A percentile compares a stretch with the other conserved stretches of the same genome.
Evolutionary conservation across 1,139 yeast genomes (phyloP).

Genomic region (Pichia sorboxylosa): DNA sequence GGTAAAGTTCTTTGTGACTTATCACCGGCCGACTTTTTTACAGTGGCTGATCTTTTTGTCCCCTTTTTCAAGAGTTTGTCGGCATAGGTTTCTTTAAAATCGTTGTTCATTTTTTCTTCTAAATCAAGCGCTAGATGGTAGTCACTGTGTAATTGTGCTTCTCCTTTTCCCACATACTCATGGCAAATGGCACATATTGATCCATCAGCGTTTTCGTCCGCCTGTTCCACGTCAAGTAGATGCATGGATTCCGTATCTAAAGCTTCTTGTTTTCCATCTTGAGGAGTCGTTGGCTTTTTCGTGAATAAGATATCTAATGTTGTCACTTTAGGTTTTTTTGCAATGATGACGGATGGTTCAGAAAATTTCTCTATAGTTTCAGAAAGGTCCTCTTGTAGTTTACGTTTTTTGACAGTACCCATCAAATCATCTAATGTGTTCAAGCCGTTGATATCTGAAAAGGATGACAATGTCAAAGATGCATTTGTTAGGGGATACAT

Average conservation of each 20-base stretch:
- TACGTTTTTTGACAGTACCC: constrained; percentile 12
- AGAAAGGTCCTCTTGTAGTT: not conserved
- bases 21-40: not conserved
- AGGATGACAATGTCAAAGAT: constrained; percentile 41
- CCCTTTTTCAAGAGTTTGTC: constrained; percentile 8
- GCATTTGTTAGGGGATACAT: constrained; percentile 41
- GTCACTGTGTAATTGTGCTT: constrained; percentile 24
- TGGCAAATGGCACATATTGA: constrained; percentile 17
- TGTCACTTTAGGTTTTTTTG: not conserved
- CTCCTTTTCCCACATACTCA: constrained; percentile 10
- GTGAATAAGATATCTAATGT: not conserved
- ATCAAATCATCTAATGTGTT: constrained; percentile 43
- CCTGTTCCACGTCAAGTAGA: not conserved
- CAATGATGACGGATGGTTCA: not conserved
- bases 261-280: not conserved
- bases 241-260: not conserved
- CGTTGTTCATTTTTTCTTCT: constrained; percentile 15
- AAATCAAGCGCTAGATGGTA: constrained; percentile 25
- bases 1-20: constrained; percentile 8
- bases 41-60: not conserved
- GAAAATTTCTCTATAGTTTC: not conserved
- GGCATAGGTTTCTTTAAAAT: constrained; percentile 8
- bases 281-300: not conserved
- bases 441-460: constrained; percentile 33
- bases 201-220: not conserved